A percentile compares a stretch with the other conserved stretches of the same genome.
These are phyloP conservation scores for Knufia petricola DNA, from an alignment of 2,329 filamentous ascomycete species.

Conservation along the genomic window DNA sequence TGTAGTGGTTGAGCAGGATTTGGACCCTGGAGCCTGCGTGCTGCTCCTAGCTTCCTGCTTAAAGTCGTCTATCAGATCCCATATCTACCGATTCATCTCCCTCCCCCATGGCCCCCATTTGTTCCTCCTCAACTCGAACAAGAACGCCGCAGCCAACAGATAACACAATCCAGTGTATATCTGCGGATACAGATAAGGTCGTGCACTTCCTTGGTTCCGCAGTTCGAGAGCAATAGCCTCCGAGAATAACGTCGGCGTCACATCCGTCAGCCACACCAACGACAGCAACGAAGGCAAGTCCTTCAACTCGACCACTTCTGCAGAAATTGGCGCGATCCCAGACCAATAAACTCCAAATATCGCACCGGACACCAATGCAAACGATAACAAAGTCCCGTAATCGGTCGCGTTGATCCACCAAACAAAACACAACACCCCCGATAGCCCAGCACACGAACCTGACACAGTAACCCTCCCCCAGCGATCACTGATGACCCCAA, in stretches of 20 bases:
- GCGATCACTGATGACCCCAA: constrained; percentile 38
- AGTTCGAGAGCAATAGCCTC: constrained; percentile 46
- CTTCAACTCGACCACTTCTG: constrained; percentile 24
- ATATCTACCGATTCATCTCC: constrained; percentile 16
- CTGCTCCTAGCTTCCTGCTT: too few relatives aligned
- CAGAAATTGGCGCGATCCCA: constrained; percentile 25
- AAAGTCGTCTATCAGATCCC: too few relatives aligned
- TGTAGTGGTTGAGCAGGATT: too few relatives aligned
- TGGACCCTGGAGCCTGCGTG: too few relatives aligned
- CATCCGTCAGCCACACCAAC: constrained; percentile 23
- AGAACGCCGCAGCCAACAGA: constrained; percentile 20
- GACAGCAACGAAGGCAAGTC: constrained; percentile 24
- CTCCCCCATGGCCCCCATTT: constrained; percentile 18
- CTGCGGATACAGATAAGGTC: constrained; percentile 42
- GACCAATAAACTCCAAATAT: constrained; percentile 42
- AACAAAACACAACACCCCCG: constrained; percentile 31
- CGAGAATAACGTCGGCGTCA: constrained; percentile 40
- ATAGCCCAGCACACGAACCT: constrained; percentile 26
- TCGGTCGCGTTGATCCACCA: constrained; percentile 39
- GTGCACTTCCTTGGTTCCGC: constrained; percentile 32
- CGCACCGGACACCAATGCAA: constrained; percentile 35
- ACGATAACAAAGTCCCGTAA: constrained; percentile 36
- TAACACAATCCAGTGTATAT: constrained; percentile 37
- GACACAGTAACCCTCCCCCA: constrained; percentile 37
- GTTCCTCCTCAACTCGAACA: constrained; percentile 20